Conservation (phyloP, 2,329 filamentous ascomycete genomes). For the Epichloe sp. region DNA sequence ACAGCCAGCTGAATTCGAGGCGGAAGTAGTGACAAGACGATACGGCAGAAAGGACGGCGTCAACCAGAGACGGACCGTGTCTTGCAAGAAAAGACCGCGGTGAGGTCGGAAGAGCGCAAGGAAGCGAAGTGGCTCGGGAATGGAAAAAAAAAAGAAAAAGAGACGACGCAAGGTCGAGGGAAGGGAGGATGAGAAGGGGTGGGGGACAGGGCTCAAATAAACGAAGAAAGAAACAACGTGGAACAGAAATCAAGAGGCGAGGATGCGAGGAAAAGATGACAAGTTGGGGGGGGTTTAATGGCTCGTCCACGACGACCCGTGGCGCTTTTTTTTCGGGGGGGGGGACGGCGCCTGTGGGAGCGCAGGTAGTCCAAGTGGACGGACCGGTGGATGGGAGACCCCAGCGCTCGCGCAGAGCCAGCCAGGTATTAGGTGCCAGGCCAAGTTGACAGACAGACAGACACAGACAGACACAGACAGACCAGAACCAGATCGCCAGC, state of each 20-base stretch:
- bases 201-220: constrained; percentile 11
- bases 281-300: constrained; percentile 7
- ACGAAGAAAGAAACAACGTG: constrained; percentile 7
- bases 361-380: background rate
- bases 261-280: constrained; percentile 6
- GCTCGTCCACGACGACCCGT: constrained; percentile 12
- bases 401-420: background rate
- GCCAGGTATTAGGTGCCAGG: background rate
- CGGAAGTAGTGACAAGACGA: constrained; percentile 6
- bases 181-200: constrained; percentile 18
- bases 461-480: too few species aligned
- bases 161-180: constrained; percentile 16
- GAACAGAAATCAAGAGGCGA: constrained; percentile 8
- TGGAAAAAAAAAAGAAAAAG: constrained; percentile 18
- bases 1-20: constrained; percentile 11
- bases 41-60: constrained; percentile 2
- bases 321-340: constrained; percentile 2
- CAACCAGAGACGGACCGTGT: constrained; percentile 4
- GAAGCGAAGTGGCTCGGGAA: constrained; percentile 12
- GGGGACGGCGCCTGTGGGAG: constrained; percentile 6
- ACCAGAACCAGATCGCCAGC: too few species aligned
- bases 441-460: background rate
- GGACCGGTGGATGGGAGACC: background rate
- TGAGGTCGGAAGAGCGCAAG: constrained; percentile 13
- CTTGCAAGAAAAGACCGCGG: constrained; percentile 8